Conservation (phyloP, 129 eudicot species). For the Flaveria sonorensis region DNA sequence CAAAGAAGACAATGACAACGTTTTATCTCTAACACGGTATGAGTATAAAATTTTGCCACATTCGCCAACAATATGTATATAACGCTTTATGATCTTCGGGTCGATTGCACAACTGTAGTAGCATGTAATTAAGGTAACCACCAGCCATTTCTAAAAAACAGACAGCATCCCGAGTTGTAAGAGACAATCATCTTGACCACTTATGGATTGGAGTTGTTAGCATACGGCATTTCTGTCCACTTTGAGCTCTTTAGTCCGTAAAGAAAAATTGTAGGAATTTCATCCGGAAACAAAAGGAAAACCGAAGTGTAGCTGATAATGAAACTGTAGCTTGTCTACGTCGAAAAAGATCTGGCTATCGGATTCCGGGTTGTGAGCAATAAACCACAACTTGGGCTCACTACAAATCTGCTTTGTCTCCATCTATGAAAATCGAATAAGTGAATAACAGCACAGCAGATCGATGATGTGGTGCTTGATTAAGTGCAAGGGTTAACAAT, state of each 20-base stretch:
- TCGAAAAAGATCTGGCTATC: neutral
- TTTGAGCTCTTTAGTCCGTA: slow-evolving; percentile 1
- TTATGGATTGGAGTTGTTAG: neutral
- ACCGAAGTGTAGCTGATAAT: neutral
- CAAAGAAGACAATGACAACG: slow-evolving; percentile 8
- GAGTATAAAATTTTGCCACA: neutral
- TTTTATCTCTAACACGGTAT: slow-evolving; percentile 18
- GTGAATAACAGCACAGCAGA: too few relatives aligned
- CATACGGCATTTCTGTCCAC: slow-evolving; percentile 23
- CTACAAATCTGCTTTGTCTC: neutral
- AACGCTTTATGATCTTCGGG: slow-evolving; percentile 11
- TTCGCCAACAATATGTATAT: slow-evolving; percentile 3
- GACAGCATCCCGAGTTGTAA: neutral
- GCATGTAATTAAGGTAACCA: neutral
- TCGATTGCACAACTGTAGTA: neutral
- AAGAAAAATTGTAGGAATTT: neutral
- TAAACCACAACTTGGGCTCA: neutral
- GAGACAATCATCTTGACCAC: neutral
- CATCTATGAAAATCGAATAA: neutral
- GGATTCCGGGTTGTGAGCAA: neutral
- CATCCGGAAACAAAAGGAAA: neutral
- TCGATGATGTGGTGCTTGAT: too few relatives aligned
- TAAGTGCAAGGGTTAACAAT: too few relatives aligned
- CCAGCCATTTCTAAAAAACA: neutral
- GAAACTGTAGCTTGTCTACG: neutral